Evolutionary conservation across 192 early-diverging fungal species (phyloP).

Genomic region (Backusella liffmaniae): DNA sequence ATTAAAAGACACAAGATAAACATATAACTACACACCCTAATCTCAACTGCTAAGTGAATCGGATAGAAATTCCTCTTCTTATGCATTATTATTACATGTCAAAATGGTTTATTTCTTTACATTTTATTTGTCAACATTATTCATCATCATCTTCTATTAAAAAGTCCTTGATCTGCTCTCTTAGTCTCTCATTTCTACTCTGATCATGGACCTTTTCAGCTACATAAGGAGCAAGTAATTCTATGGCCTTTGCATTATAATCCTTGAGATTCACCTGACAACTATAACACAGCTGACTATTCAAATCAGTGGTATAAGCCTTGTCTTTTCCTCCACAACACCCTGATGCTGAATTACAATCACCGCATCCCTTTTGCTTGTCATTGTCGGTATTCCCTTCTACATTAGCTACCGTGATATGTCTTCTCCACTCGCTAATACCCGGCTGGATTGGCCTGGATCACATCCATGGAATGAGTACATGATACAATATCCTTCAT

Average conservation of each 20-base stretch:
- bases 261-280: conserved; percentile 53
- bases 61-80: no score
- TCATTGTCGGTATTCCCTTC: neutral
- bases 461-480: neutral
- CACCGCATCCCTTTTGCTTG: conserved; percentile 17
- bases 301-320: conserved; percentile 24
- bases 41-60: no score
- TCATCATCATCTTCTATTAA: conserved; percentile 45
- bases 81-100: no score
- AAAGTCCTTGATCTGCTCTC: conserved; percentile 63
- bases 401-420: conserved; percentile 41
- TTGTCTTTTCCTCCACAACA: neutral
- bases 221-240: conserved; percentile 43
- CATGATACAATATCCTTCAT: neutral
- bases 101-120: no score
- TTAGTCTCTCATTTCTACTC: conserved; percentile 46
- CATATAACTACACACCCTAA: no score
- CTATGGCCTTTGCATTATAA: conserved; percentile 26
- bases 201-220: conserved; percentile 33
- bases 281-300: conserved; percentile 47
- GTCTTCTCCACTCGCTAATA: conserved; percentile 47
- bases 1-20: no score
- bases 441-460: conserved; percentile 43
- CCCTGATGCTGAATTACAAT: neutral
- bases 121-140: neutral